Evolutionary conservation across 2,329 filamentous ascomycete species (phyloP), one percentile per base, ranked within the genome.

Genomic region (Chaetomiaceae sp.): DNA sequence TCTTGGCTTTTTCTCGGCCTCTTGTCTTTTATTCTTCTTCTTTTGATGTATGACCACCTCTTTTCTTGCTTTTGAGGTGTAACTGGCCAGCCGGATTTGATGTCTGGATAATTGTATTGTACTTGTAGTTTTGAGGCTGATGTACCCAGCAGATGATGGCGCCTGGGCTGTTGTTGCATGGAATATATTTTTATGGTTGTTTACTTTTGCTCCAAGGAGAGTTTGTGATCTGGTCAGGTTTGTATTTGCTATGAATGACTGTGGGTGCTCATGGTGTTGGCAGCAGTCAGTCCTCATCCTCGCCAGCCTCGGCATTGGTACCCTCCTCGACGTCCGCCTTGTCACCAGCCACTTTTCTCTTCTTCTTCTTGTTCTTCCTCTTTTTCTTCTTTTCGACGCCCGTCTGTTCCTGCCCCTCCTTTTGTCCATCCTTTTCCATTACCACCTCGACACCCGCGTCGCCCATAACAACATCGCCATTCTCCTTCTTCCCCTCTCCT

Each of bases 361-460:
- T 54, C 14, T 45, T 47, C 23, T 58, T 60, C 35, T 42, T 59
- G 12, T 51, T 55, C 40, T 54, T 55, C 34, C 52, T 54, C 21
- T 46, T 55, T 38, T 16, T 38, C 27, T 47, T 40, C n/a, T 44
- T 44, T 20, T 50, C 45, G 17, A 7, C 35, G 2, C 35, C 37
- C 23, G 19, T 20, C 47, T 14, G 47, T 19, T 19, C 40, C 25
- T 21, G 38, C 23, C 2, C 39, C 4, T 25, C 25, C 8, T 4
- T 23, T 35, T 25, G 39, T 9, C 3, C 40, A 21, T 27, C 40
- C 12, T 25, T 19, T 2, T 12, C n/a, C 12, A 12, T 27, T 19
- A 19, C 45, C 7, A 5, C 33, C 16, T 23, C 51, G 13, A 5
- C 43, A 14, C 8, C 25, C 27, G 9, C 34, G 12, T 43, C 53